Percentiles rank a stretch among this genome's conserved stretches.
These are phyloP conservation scores for Symbiodinium natans DNA, from an alignment of 73 alveolate genomes.

Conservation along the genomic window DNA sequence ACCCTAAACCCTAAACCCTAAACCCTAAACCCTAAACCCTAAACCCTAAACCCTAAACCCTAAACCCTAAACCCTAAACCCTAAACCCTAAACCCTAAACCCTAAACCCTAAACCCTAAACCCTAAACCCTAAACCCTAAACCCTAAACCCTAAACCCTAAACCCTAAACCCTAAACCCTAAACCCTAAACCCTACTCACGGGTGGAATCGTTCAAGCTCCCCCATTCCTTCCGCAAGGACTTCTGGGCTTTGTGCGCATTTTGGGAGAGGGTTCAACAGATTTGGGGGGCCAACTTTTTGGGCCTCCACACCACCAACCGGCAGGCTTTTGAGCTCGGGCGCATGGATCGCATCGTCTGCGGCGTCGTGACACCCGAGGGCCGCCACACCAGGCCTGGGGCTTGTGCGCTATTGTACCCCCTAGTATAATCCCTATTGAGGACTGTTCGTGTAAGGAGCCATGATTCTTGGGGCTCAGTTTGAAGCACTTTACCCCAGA, in stretches of 20 bases:
- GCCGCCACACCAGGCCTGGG: not conserved
- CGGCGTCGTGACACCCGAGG: not conserved
- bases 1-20: not conserved
- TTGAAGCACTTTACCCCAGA: too few relatives aligned
- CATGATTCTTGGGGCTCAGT: too few relatives aligned
- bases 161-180: not conserved
- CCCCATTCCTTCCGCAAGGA: too few relatives aligned
- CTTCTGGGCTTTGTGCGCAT: too few relatives aligned
- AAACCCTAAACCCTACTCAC: not conserved
- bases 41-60: not conserved
- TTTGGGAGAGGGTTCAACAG: too few relatives aligned
- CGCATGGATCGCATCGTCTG: slow-evolving; percentile 17
- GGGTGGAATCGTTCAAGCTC: not conserved
- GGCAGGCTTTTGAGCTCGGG: not conserved
- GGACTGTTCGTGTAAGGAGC: too few relatives aligned
- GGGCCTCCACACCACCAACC: too few relatives aligned
- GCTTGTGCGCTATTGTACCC: too few relatives aligned
- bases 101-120: not conserved
- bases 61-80: too few relatives aligned
- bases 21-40: not conserved
- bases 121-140: not conserved
- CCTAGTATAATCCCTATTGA: too few relatives aligned
- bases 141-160: not conserved
- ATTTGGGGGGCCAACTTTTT: too few relatives aligned
- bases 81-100: not conserved